phyloP scores from a whole-genome alignment of 305 asterid species.

The Striga hermonthica region DNA sequence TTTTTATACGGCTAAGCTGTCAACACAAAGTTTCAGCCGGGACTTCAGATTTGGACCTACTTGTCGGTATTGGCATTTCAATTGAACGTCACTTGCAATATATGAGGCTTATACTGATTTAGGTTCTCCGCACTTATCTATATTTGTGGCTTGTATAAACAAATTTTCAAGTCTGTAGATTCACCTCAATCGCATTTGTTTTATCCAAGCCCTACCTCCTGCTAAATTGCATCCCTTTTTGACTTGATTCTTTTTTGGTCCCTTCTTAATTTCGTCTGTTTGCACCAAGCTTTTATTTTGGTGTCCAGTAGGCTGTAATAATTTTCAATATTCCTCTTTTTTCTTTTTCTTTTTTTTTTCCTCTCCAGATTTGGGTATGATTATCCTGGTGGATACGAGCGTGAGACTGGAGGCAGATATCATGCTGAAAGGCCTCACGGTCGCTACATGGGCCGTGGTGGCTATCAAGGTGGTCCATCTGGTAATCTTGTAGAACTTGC shows the following conservation, averaged over 20 bases:
- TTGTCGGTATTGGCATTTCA: background rate
- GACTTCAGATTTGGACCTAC: background rate
- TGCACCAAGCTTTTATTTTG: conserved; percentile 5
- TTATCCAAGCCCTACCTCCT: conserved; percentile 6
- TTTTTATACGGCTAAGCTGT: background rate
- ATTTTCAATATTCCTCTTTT: background rate
- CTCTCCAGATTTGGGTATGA: conserved; percentile 71
- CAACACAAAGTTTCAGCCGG: background rate
- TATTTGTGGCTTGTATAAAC: background rate
- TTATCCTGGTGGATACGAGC: conserved; percentile 77
- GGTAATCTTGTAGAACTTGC: conserved; percentile 28
- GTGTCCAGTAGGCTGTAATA: conserved; percentile 21
- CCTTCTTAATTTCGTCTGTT: background rate
- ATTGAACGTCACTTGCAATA: background rate
- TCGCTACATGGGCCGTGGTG: conserved; percentile 72
- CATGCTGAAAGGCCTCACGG: conserved; percentile 91
- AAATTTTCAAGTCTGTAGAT: conserved; percentile 2
- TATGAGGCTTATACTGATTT: background rate
- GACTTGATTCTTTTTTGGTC: background rate
- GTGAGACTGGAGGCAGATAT: conserved; percentile 84
- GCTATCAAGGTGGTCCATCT: conserved; percentile 65
- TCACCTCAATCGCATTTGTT: background rate
- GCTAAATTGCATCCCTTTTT: conserved; percentile 15
- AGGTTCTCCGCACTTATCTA: background rate
- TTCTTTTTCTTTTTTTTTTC: no score